Percentiles rank a stretch among this genome's conserved stretches.
Conservation (phyloP, 2,329 filamentous ascomycete species). For the Didymella pinodella region DNA sequence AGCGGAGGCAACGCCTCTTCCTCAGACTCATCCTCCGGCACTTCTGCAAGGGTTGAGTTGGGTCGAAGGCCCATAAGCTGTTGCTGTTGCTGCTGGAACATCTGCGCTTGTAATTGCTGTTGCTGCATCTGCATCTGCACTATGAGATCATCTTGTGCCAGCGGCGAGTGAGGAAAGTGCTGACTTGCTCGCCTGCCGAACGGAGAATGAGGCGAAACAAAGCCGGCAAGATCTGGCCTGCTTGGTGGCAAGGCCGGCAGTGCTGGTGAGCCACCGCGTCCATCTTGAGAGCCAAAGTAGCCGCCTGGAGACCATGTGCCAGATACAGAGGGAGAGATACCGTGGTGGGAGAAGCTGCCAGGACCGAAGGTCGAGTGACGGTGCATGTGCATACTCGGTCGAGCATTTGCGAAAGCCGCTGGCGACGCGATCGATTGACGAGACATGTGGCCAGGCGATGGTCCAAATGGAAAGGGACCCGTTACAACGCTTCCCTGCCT, state of each 20-base stretch:
- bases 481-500: conserved; percentile 66
- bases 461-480: conserved; percentile 64
- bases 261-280: conserved; percentile 55
- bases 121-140: conserved; percentile 59
- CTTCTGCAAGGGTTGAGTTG: conserved; percentile 67
- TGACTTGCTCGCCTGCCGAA: conserved; percentile 56
- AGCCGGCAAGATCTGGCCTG: conserved; percentile 48
- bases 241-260: conserved; percentile 46
- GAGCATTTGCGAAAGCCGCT: conserved; percentile 66
- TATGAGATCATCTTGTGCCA: conserved; percentile 51
- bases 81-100: conserved; percentile 55
- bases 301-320: conserved; percentile 53
- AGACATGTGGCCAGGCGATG: conserved; percentile 64
- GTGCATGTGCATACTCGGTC: conserved; percentile 66
- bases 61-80: conserved; percentile 57
- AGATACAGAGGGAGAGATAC: conserved; percentile 61
- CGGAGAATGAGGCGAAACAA: conserved; percentile 66
- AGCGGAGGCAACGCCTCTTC: conserved; percentile 51
- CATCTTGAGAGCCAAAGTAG: conserved; percentile 49
- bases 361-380: conserved; percentile 77
- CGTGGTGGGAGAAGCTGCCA: conserved; percentile 71
- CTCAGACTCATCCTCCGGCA: conserved; percentile 78
- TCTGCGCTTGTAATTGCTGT: conserved; percentile 62
- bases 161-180: conserved; percentile 54
- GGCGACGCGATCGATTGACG: conserved; percentile 75